These are phyloP conservation scores for Vigna unguiculata DNA, from an alignment of 306 rosid genomes.

Conservation along the genomic window DNA sequence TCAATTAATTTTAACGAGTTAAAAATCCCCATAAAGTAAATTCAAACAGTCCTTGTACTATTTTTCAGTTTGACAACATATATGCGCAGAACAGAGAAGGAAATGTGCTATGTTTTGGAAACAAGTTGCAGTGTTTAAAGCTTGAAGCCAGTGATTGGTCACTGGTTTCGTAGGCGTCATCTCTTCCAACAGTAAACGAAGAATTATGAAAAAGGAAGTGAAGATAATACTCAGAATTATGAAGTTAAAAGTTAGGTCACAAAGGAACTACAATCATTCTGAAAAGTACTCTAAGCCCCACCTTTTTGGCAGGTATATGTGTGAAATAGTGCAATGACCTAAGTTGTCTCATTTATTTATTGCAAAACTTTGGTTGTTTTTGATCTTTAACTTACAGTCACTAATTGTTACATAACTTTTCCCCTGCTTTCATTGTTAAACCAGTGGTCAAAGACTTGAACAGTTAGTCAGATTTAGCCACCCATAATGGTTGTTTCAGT, in stretches of 20 bases:
- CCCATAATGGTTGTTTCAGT: neutral
- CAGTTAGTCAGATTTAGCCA: constrained; percentile 25
- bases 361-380: constrained; percentile 3
- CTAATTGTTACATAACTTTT: constrained; percentile 35
- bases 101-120: too few relatives aligned
- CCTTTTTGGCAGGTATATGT: constrained; percentile 35
- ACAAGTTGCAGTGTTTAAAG: neutral
- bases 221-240: constrained; percentile 17
- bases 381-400: constrained; percentile 12
- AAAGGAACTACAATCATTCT: constrained; percentile 39
- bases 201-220: neutral
- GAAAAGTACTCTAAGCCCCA: constrained; percentile 25
- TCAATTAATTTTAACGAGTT: too few relatives aligned
- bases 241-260: constrained; percentile 33
- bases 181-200: neutral
- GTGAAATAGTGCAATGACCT: constrained; percentile 35
- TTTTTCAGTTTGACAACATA: too few relatives aligned
- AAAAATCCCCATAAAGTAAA: too few relatives aligned
- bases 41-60: too few relatives aligned
- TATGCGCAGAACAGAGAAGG: too few relatives aligned
- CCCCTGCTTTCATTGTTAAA: constrained; percentile 35
- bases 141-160: constrained; percentile 26
- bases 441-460: constrained; percentile 39
- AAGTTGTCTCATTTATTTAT: neutral
- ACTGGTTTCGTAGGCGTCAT: neutral